Evolutionary conservation across 2,329 filamentous ascomycete species (phyloP), one percentile per base, ranked within the genome.

Genomic region (Colletotrichum tanaceti): DNA sequence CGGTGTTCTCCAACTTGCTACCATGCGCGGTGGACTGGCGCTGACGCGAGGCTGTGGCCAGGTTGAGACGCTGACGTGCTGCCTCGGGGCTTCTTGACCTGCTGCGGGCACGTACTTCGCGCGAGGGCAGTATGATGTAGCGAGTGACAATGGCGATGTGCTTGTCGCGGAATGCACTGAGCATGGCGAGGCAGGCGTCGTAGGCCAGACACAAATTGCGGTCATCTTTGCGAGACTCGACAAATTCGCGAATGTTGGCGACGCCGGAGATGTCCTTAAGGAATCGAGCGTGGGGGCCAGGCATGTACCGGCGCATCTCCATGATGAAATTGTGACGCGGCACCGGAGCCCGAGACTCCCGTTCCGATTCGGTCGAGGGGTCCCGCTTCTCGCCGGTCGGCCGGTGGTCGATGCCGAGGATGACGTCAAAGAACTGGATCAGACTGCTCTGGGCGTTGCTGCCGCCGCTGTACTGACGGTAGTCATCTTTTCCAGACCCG

Each of bases 251-350:
- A 73, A 99, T 93, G 76, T 98, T 98, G 73, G 95, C 90, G 4
- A 98, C 90, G 18, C 83, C 83, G 58, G 88, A 85, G 14, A 98
- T 90, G 71, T 97, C 91, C 71, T 92, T 87, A 4, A 99, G 85
- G 81, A 99, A 99, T 47, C 92, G 90, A 4, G 94, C 91, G 76
- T 99, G 96, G 0, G 92, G 89, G 0, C 94, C 95, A 0, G 96
- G 96, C 96, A 99, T 99, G 81, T 99, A 99, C 53, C 88, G 88
- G 67, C 95, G 91, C 96, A 99, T 99, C 72, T 99, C 96, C 76
- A 92, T 89, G 76, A 99, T 95, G 81, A 99, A 99, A 75, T 96
- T 97, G 81, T 97, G 89, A 47, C 87, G 62, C 81, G 81, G 72
- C 65, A 76, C 65, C 49, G 74, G 71, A 60, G 71, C 82, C 74